Evolutionary conservation across 768 basidiomycete species (phyloP).

Genomic region (Suillus fuscotomentosus): DNA sequence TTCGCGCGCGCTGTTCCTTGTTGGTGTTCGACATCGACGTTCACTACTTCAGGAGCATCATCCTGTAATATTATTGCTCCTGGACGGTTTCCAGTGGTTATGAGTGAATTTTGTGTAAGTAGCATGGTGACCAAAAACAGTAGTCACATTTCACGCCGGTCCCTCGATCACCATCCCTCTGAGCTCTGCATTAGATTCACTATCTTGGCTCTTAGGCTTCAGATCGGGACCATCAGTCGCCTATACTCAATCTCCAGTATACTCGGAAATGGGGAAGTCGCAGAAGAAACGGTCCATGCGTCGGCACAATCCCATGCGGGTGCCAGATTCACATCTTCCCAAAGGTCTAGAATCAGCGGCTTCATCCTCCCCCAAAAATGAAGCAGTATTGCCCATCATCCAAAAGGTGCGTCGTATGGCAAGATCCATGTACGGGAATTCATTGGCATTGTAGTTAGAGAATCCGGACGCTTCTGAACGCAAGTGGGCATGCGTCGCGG

Average conservation of each 20-base stretch:
- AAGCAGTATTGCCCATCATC: conserved; percentile 83
- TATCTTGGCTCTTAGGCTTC: background rate
- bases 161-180: background rate
- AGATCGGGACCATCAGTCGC: background rate
- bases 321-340: conserved; percentile 89
- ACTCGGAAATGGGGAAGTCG: conserved; percentile 77
- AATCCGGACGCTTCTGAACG: conserved; percentile 76
- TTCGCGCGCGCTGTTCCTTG: background rate
- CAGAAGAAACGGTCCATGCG: conserved; percentile 86
- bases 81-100: too few species aligned
- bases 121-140: background rate
- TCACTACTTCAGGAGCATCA: too few species aligned
- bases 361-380: conserved; percentile 69
- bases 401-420: conserved; percentile 63
- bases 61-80: too few species aligned
- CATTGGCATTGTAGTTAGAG: conserved; percentile 53
- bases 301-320: conserved; percentile 90
- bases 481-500: conserved; percentile 95
- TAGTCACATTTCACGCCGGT: background rate
- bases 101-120: too few species aligned
- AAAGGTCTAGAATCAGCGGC: conserved; percentile 77
- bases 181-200: background rate
- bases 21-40: background rate
- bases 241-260: background rate
- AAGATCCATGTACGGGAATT: background rate